A percentile compares a stretch with the other conserved stretches of the same genome.
Conservation (phyloP, 164 flowering plant genomes). For the Amborella trichopoda region DNA sequence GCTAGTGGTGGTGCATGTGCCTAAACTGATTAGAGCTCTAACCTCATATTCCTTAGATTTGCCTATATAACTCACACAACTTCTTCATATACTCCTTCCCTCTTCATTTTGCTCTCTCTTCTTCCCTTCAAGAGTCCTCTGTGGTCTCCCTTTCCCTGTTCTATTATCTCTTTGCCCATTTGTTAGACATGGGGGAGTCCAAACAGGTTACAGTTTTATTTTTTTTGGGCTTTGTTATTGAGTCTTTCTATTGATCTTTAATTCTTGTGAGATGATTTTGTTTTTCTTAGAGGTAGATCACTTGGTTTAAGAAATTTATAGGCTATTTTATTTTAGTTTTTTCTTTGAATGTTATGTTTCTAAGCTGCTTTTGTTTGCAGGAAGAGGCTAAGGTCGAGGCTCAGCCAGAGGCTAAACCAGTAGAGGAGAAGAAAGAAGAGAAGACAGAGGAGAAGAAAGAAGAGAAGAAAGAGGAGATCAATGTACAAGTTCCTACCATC, state of each 20-base stretch:
- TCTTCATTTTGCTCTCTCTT: constrained; percentile 4
- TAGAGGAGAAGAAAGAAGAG: constrained; percentile 16
- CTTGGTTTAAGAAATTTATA: background rate
- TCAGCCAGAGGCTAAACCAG: constrained; percentile 27
- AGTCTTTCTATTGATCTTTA: too few relatives aligned
- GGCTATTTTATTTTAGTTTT: background rate
- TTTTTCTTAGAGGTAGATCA: background rate
- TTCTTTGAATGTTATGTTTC: too few relatives aligned
- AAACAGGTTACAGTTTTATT: too few relatives aligned
- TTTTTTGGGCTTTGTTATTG: too few relatives aligned
- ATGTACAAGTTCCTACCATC: constrained; percentile 54
- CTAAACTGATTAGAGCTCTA: too few relatives aligned
- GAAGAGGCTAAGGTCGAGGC: constrained; percentile 29
- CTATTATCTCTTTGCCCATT: background rate
- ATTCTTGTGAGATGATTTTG: background rate
- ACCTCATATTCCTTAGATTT: too few relatives aligned
- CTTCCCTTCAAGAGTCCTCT: background rate
- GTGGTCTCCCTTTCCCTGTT: background rate
- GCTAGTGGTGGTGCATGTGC: constrained; percentile 52
- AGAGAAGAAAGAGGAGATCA: constrained; percentile 29
- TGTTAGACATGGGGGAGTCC: constrained; percentile 47
- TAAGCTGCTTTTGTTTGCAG: constrained; percentile 7
- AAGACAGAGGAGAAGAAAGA: constrained; percentile 22
- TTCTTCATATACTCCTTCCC: constrained; percentile 8
- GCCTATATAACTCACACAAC: background rate